phyloP scores from a whole-genome alignment of 148 eudicot genomes.

The Fagopyrum homotropicum region DNA sequence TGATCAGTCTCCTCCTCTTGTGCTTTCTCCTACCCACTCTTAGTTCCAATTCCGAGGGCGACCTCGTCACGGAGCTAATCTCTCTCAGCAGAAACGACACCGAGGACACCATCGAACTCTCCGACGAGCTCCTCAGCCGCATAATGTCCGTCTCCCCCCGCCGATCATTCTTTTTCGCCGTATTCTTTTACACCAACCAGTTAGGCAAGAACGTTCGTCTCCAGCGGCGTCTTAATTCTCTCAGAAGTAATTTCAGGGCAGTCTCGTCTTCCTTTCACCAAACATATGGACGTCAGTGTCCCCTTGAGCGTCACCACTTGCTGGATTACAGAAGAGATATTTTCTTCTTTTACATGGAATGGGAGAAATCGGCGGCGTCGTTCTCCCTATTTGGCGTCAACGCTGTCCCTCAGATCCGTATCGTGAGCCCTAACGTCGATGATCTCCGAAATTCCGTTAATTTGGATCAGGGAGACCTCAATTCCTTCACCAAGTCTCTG shows the following conservation, averaged over 20 bases:
- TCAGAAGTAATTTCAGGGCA: slow-evolving; percentile 54
- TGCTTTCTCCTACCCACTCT: no score
- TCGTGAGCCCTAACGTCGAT: slow-evolving; percentile 26
- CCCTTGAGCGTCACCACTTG: not conserved
- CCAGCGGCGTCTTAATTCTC: slow-evolving; percentile 20
- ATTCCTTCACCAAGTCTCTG: slow-evolving; percentile 58
- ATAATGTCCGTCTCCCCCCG: slow-evolving; percentile 40
- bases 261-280: slow-evolving; percentile 42
- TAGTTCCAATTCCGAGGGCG: not conserved
- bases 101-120: slow-evolving; percentile 56
- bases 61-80: slow-evolving; percentile 41
- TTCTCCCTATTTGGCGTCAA: slow-evolving; percentile 50
- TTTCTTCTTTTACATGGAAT: slow-evolving; percentile 72
- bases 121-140: slow-evolving; percentile 53
- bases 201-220: slow-evolving; percentile 61
- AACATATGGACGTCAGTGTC: slow-evolving; percentile 19
- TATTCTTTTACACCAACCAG: slow-evolving; percentile 87
- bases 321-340: slow-evolving; percentile 3
- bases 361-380: slow-evolving; percentile 48
- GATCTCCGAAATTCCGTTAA: slow-evolving; percentile 26
- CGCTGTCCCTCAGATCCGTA: slow-evolving; percentile 64
- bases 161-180: slow-evolving; percentile 58
- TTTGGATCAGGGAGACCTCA: slow-evolving; percentile 52
- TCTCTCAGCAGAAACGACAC: slow-evolving; percentile 54
- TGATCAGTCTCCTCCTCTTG: no score